These are phyloP conservation scores for Nicotiana undulata DNA, from an alignment of 257 asterid species.

Conservation along the genomic window DNA sequence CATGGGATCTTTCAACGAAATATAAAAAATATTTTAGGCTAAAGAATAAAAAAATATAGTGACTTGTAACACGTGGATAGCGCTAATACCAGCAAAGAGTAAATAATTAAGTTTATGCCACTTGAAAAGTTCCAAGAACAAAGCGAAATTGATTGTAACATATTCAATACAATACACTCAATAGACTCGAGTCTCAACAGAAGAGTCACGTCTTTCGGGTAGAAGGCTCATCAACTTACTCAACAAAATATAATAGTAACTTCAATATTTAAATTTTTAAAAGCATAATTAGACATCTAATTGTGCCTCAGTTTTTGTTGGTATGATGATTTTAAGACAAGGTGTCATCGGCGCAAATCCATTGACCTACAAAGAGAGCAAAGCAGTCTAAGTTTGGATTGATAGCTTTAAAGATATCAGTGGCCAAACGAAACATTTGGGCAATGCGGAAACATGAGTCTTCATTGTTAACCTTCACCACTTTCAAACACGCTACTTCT, in stretches of 20 bases:
- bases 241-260: background rate
- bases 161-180: background rate
- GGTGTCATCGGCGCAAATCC: slow-evolving; percentile 39
- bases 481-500: slow-evolving; percentile 14
- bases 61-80: no score
- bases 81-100: no score
- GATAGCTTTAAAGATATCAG: slow-evolving; percentile 15
- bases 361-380: slow-evolving; percentile 45
- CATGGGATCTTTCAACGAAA: no score
- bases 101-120: background rate
- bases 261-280: background rate
- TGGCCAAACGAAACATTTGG: background rate
- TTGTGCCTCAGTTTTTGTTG: background rate
- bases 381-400: slow-evolving; percentile 48
- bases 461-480: slow-evolving; percentile 30
- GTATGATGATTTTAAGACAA: background rate
- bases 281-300: background rate
- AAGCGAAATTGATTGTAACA: background rate
- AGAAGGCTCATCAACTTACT: background rate
- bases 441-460: slow-evolving; percentile 33
- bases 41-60: no score
- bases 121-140: background rate
- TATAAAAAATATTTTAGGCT: no score
- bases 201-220: no score
- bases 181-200: no score